Evolutionary conservation across 148 eudicot genomes (phyloP).

Genomic region (Polygonum aviculare): DNA sequence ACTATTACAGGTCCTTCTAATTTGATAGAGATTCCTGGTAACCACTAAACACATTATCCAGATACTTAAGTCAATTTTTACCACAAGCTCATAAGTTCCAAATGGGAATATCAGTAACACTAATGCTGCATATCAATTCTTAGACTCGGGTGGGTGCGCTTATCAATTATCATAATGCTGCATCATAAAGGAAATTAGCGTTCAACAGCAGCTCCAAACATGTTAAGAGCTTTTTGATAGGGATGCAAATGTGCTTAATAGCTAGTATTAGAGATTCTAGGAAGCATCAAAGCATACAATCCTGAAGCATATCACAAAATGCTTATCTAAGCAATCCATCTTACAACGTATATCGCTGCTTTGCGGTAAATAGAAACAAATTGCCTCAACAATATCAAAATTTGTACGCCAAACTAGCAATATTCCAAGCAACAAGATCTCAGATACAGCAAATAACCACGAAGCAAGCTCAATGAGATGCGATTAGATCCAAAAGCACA

Average conservation of each 20-base stretch:
- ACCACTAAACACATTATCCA: no score
- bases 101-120: neutral
- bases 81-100: neutral
- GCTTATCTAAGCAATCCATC: neutral
- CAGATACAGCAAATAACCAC: neutral
- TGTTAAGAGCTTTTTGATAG: neutral
- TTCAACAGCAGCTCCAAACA: slow-evolving; percentile 3
- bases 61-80: neutral
- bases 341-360: neutral
- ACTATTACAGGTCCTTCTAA: neutral
- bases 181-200: neutral
- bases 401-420: neutral
- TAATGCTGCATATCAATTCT: no score
- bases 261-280: neutral
- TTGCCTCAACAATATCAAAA: neutral
- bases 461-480: neutral
- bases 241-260: no score
- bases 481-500: neutral
- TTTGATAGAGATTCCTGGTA: neutral
- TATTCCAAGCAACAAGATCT: neutral
- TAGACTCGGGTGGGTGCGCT: neutral
- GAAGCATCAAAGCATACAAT: neutral
- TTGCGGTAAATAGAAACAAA: neutral
- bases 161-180: neutral
- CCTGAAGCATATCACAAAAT: neutral